These are phyloP conservation scores for Aspergillus clavatus DNA, from an alignment of 2,329 filamentous ascomycete species.

Conservation along the genomic window DNA sequence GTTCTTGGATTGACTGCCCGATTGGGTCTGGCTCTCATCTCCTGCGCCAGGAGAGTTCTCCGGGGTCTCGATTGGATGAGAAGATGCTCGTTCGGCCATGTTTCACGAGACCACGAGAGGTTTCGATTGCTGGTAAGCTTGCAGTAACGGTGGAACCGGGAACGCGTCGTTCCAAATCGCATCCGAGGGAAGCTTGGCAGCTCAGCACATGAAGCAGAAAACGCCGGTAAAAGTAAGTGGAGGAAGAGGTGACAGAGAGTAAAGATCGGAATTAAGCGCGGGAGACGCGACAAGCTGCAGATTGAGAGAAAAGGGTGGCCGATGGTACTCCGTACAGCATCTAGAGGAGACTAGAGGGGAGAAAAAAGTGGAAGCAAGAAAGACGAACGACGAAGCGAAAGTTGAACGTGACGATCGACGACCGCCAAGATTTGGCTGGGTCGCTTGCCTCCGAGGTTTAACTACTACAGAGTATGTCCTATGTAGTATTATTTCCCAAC, in stretches of 20 bases:
- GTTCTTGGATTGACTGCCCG: conserved; percentile 23
- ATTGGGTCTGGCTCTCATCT: conserved; percentile 27
- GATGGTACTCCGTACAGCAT: too few relatives aligned
- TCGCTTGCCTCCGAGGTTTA: not conserved
- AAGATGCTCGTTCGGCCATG: conserved; percentile 22
- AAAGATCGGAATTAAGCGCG: too few relatives aligned
- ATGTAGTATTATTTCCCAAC: too few relatives aligned
- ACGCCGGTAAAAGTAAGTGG: conserved; percentile 3
- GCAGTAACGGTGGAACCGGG: conserved; percentile 4
- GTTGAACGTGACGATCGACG: conserved; percentile 13
- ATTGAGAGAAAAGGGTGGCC: not conserved
- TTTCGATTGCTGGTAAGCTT: conserved; percentile 3
- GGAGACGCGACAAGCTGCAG: not conserved
- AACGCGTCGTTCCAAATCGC: conserved; percentile 4
- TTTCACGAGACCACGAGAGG: conserved; percentile 13
- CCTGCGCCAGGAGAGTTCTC: conserved; percentile 37
- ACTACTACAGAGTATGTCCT: too few relatives aligned
- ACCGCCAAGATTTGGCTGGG: conserved; percentile 9
- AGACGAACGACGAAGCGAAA: conserved; percentile 2
- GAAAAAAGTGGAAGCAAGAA: conserved; percentile 5
- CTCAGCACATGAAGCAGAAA: conserved; percentile 16
- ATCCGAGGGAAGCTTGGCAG: conserved; percentile 11
- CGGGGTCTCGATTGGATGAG: conserved; percentile 32
- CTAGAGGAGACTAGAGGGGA: not conserved
- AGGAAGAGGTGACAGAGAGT: conserved; percentile 1